A percentile compares a stretch with the other conserved stretches of the same genome.
Evolutionary conservation across 805 yeast species (phyloP).

Genomic region (Cyberlindnera misumaiensis): DNA sequence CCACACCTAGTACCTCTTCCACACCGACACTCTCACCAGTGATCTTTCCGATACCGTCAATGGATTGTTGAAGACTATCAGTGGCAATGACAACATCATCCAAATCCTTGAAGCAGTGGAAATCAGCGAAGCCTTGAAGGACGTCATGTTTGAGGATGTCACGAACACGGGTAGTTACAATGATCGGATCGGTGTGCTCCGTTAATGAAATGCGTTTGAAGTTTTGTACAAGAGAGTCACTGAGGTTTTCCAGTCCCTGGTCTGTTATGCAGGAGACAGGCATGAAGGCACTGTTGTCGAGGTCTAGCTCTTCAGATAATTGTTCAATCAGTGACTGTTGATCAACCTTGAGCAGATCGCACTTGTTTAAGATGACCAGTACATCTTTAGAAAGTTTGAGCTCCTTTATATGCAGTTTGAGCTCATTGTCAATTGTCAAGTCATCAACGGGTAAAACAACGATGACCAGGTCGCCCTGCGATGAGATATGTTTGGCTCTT

Average conservation of each 20-base stretch:
- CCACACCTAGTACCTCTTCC: slow-evolving; percentile 86
- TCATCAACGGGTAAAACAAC: slow-evolving; percentile 50
- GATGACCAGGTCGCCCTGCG: slow-evolving; percentile 60
- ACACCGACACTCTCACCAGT: slow-evolving; percentile 86
- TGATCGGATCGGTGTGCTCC: slow-evolving; percentile 55
- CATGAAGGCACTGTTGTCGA: slow-evolving; percentile 21
- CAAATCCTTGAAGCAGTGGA: slow-evolving; percentile 38
- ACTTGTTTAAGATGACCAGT: slow-evolving; percentile 50
- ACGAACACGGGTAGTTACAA: slow-evolving; percentile 67
- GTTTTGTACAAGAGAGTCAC: slow-evolving; percentile 31
- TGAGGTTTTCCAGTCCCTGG: slow-evolving; percentile 47
- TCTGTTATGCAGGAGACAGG: slow-evolving; percentile 57
- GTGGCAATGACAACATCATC: slow-evolving; percentile 77
- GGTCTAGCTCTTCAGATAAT: slow-evolving; percentile 18
- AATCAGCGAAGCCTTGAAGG: slow-evolving; percentile 64
- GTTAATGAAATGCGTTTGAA: slow-evolving; percentile 46
- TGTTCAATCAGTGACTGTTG: slow-evolving; percentile 17
- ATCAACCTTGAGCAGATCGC: slow-evolving; percentile 36
- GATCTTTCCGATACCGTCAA: slow-evolving; percentile 85
- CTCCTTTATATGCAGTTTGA: slow-evolving; percentile 32
- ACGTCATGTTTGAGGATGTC: slow-evolving; percentile 76
- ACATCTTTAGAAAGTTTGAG: slow-evolving; percentile 26
- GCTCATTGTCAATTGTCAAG: slow-evolving; percentile 28
- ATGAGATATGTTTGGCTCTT: slow-evolving; percentile 59
- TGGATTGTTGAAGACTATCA: slow-evolving; percentile 66